These are phyloP conservation scores for Leccinum longicurvipes DNA, from an alignment of 768 basidiomycete species.

Conservation along the genomic window DNA sequence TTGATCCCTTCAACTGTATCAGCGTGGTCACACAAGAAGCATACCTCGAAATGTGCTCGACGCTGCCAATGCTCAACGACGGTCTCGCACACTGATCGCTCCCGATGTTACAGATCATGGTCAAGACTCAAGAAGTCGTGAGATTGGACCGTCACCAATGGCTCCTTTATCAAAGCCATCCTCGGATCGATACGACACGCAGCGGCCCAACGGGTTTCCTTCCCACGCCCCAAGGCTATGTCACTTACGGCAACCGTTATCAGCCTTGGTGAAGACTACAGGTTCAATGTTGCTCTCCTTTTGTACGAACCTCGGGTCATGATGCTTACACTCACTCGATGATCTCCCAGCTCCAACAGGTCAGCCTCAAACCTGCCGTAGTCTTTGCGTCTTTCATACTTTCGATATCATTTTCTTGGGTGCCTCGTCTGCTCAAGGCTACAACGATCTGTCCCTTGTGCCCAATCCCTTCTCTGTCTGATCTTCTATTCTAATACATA, in stretches of 20 bases:
- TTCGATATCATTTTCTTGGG: slow-evolving; percentile 8
- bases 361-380: not conserved
- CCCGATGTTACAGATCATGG: slow-evolving; percentile 15
- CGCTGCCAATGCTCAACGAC: slow-evolving; percentile 6
- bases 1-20: not conserved
- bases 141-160: not conserved
- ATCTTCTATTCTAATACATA: not conserved
- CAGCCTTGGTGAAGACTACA: no score
- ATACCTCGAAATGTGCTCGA: slow-evolving; percentile 13
- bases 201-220: no score
- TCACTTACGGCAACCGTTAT: not conserved
- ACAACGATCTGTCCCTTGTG: slow-evolving; percentile 5
- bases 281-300: not conserved
- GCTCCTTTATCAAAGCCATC: slow-evolving; percentile 20
- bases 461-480: not conserved
- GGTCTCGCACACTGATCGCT: slow-evolving; percentile 5
- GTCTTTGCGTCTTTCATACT: slow-evolving; percentile 7
- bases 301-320: not conserved
- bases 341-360: slow-evolving; percentile 7
- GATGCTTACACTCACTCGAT: not conserved
- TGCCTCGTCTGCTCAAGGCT: slow-evolving; percentile 6
- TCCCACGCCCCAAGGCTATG: slow-evolving; percentile 3
- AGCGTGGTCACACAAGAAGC: slow-evolving; percentile 3
- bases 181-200: slow-evolving; percentile 28
- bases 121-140: slow-evolving; percentile 16